phyloP scores from a whole-genome alignment of 2,329 filamentous ascomycete species.

The Paecilomyces dactylethromorphus region DNA sequence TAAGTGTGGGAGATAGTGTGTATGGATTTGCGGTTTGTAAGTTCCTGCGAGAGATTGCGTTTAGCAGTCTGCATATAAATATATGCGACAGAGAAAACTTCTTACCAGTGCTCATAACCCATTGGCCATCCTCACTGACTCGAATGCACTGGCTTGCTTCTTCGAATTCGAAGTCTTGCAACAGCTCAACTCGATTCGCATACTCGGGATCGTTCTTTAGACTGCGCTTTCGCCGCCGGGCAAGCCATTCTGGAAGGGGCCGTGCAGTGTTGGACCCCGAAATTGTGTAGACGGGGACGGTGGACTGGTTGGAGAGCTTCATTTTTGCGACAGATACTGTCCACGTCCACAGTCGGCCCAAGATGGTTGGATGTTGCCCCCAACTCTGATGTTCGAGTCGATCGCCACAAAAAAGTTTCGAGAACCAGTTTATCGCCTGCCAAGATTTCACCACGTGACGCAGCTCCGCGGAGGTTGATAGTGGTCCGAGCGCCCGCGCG shows the following conservation, averaged over 20 bases:
- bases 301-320: constrained; percentile 59
- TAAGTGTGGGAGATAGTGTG: constrained; percentile 89
- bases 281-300: constrained; percentile 89
- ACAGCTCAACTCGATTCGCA: constrained; percentile 83
- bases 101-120: constrained; percentile 88
- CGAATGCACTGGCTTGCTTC: constrained; percentile 87
- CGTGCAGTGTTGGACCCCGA: constrained; percentile 83
- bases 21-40: constrained; percentile 79
- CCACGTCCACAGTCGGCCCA: neutral
- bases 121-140: constrained; percentile 90
- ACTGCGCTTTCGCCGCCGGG: constrained; percentile 79
- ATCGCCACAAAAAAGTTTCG: constrained; percentile 4
- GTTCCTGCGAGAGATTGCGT: constrained; percentile 40
- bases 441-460: constrained; percentile 10
- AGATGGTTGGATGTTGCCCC: neutral
- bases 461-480: constrained; percentile 4
- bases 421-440: constrained; percentile 4
- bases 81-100: constrained; percentile 4
- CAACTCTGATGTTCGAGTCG: neutral
- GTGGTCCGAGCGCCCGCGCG: constrained; percentile 4
- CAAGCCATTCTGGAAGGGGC: constrained; percentile 91
- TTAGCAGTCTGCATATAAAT: constrained; percentile 5
- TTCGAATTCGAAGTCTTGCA: constrained; percentile 97
- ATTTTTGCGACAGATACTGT: constrained; percentile 20
- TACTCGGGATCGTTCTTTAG: constrained; percentile 90